These are phyloP conservation scores for Heliamphora exappendiculata DNA, from an alignment of 148 eudicot species.

Conservation along the genomic window DNA sequence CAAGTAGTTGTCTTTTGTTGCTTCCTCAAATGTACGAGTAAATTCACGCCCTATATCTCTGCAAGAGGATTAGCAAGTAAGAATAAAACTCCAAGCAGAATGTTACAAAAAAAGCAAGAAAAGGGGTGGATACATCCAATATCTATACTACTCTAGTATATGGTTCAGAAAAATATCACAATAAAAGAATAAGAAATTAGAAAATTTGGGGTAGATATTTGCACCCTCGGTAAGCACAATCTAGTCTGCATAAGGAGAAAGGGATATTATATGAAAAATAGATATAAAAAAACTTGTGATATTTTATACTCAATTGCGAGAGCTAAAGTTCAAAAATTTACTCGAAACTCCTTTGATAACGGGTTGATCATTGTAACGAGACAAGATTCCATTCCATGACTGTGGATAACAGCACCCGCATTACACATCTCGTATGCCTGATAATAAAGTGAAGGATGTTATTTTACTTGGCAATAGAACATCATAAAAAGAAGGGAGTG, in stretches of 20 bases:
- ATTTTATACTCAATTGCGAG: neutral
- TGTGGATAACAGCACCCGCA: conserved; percentile 97
- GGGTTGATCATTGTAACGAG: conserved; percentile 89
- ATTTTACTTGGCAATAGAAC: neutral
- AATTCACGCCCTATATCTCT: neutral
- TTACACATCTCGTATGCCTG: conserved; percentile 89
- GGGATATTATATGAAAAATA: neutral
- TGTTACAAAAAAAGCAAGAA: no score
- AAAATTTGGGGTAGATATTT: neutral
- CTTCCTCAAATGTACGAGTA: conserved; percentile 1
- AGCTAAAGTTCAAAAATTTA: conserved; percentile 23
- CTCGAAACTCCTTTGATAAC: conserved; percentile 76
- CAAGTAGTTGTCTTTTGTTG: neutral
- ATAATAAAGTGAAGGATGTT: conserved; percentile 6
- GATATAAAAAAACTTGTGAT: neutral
- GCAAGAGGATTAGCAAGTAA: neutral
- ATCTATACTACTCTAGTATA: neutral
- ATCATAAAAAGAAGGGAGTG: neutral
- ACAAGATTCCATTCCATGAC: conserved; percentile 98
- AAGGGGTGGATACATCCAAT: neutral
- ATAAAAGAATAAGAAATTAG: neutral
- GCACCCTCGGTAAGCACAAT: neutral
- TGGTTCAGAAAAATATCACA: neutral
- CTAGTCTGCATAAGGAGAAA: neutral
- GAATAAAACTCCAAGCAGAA: neutral